phyloP scores from a whole-genome alignment of 306 rosid genomes.

The Cicer bijugum region DNA sequence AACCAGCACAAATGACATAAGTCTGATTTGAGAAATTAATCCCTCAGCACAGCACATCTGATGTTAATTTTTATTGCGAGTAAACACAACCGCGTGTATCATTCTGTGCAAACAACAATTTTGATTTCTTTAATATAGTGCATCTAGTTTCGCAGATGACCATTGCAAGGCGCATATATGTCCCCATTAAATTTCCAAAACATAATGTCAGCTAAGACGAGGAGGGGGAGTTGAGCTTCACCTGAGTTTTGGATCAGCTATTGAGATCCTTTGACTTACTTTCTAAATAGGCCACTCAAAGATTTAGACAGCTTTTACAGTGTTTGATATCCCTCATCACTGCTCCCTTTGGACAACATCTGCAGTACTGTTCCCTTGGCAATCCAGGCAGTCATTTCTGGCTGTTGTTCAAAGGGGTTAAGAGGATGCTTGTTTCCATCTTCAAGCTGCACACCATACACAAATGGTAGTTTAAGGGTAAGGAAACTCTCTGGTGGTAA shows the following conservation, averaged over 20 bases:
- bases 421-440: conserved; percentile 72
- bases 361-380: conserved; percentile 74
- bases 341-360: conserved; percentile 65
- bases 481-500: conserved; percentile 94
- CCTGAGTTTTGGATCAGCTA: conserved; percentile 49
- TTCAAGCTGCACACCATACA: conserved; percentile 78
- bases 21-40: conserved; percentile 1
- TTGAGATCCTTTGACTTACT: conserved; percentile 43
- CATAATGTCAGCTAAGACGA: conserved; percentile 23
- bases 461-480: conserved; percentile 81
- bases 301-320: conserved; percentile 46
- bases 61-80: neutral
- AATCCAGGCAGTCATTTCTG: conserved; percentile 90
- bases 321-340: conserved; percentile 60
- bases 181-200: conserved; percentile 32
- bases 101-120: conserved; percentile 26
- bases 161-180: conserved; percentile 24
- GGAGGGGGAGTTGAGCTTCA: conserved; percentile 32
- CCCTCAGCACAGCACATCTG: neutral
- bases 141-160: conserved; percentile 29
- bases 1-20: conserved; percentile 17
- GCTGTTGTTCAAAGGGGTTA: conserved; percentile 74
- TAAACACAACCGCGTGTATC: neutral
- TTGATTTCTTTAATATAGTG: conserved; percentile 17
- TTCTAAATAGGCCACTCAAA: conserved; percentile 30